phyloP scores from a whole-genome alignment of 495 filamentous ascomycete species.

The Cenococcum geophilum region DNA sequence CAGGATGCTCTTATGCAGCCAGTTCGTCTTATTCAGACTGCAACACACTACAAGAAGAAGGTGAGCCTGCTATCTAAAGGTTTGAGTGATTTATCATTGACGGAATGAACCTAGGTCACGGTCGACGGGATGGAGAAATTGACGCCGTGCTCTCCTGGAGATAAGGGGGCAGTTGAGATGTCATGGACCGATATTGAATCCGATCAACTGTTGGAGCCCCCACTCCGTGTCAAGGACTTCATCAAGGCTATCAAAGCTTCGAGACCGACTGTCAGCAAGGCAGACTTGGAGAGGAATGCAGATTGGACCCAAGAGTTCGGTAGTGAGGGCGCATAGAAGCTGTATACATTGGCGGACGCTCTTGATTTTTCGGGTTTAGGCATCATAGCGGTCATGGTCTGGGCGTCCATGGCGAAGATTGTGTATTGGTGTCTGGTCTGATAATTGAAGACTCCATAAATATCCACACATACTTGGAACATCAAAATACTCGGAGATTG shows the following conservation, averaged over 20 bases:
- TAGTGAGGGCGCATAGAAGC: constrained; percentile 66
- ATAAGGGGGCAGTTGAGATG: constrained; percentile 80
- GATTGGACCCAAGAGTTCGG: constrained; percentile 98
- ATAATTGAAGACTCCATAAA: background rate
- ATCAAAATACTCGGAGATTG: background rate
- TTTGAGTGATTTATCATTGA: constrained; percentile 13
- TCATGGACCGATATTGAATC: constrained; percentile 81
- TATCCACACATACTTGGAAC: background rate
- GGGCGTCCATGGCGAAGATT: background rate
- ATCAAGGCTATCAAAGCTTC: constrained; percentile 83
- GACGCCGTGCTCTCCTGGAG: constrained; percentile 92
- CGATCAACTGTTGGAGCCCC: constrained; percentile 77
- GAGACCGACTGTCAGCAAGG: constrained; percentile 79
- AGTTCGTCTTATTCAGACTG: constrained; percentile 93
- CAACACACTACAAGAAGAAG: constrained; percentile 98
- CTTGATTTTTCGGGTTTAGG: background rate
- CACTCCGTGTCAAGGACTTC: constrained; percentile 85
- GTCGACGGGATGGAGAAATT: constrained; percentile 67
- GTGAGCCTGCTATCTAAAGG: constrained; percentile 43
- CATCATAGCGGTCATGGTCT: constrained; percentile 1
- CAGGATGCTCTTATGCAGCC: constrained; percentile 98
- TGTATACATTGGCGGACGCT: background rate
- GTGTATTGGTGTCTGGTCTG: background rate
- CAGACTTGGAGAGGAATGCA: constrained; percentile 74
- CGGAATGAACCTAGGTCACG: constrained; percentile 50